Conservation (phyloP, 1,139 yeast genomes). For the Kluyveromyces sp. region DNA sequence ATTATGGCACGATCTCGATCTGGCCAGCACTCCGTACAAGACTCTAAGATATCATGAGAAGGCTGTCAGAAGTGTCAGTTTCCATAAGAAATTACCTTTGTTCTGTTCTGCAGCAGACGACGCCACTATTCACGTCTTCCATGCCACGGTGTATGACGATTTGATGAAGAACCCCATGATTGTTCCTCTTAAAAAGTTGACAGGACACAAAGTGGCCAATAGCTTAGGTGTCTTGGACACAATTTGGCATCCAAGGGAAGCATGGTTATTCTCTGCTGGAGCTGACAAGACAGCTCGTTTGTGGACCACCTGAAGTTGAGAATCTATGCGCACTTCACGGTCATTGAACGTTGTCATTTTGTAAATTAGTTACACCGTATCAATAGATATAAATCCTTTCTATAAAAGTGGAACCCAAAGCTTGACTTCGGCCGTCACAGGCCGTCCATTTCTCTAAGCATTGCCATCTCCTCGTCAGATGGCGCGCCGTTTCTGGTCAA, state of each 20-base stretch:
- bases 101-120: constrained; percentile 98
- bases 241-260: constrained; percentile 97
- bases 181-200: constrained; percentile 90
- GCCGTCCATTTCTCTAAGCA: constrained; percentile 5
- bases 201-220: constrained; percentile 79
- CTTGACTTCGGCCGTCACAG: too few species aligned
- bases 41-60: constrained; percentile 90
- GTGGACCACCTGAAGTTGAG: constrained; percentile 72
- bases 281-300: constrained; percentile 94
- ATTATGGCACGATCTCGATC: constrained; percentile 94
- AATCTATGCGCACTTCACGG: not conserved
- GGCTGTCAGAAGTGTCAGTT: constrained; percentile 83
- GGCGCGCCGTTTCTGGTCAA: constrained; percentile 3
- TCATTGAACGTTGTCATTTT: not conserved
- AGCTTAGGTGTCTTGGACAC: constrained; percentile 86
- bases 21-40: constrained; percentile 86
- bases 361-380: not conserved
- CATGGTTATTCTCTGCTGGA: constrained; percentile 98
- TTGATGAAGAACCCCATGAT: constrained; percentile 90
- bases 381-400: not conserved
- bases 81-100: constrained; percentile 84
- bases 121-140: constrained; percentile 90
- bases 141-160: constrained; percentile 94
- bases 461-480: constrained; percentile 4
- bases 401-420: too few species aligned